Conservation (phyloP, 352 stramenopile species). For the Phytophthora chlamydospora region DNA sequence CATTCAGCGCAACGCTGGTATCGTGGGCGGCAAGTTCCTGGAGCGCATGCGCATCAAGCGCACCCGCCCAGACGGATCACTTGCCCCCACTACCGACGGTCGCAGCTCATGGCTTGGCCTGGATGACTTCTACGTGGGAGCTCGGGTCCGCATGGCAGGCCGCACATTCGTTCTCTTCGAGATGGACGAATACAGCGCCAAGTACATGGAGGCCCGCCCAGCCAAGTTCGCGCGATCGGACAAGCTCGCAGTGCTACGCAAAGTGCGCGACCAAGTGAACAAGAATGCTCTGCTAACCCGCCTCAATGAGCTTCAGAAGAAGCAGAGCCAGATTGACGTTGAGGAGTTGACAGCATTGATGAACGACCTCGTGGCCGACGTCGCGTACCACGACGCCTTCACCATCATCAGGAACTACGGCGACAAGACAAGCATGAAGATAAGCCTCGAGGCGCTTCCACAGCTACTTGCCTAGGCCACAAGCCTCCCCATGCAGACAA, state of each 20-base stretch:
- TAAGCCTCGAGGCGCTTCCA: slow-evolving; percentile 52
- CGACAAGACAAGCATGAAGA: slow-evolving; percentile 65
- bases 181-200: slow-evolving; percentile 87
- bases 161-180: slow-evolving; percentile 77
- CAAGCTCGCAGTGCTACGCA: slow-evolving; percentile 66
- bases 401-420: slow-evolving; percentile 74
- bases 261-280: slow-evolving; percentile 55
- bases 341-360: slow-evolving; percentile 59
- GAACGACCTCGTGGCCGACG: slow-evolving; percentile 48
- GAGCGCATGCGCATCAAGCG: slow-evolving; percentile 77
- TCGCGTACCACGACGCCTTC: slow-evolving; percentile 67
- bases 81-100: slow-evolving; percentile 36
- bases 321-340: slow-evolving; percentile 41
- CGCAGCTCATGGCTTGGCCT: slow-evolving; percentile 49
- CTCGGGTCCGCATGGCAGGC: slow-evolving; percentile 65
- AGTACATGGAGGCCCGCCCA: slow-evolving; percentile 79
- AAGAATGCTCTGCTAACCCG: slow-evolving; percentile 28
- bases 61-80: slow-evolving; percentile 27
- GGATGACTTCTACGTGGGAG: slow-evolving; percentile 81
- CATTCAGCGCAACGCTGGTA: slow-evolving; percentile 74
- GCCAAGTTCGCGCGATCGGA: slow-evolving; percentile 70
- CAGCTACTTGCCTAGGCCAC: slow-evolving; percentile 62
- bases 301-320: slow-evolving; percentile 40
- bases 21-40: slow-evolving; percentile 78
- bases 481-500: no score